Evolutionary conservation across 495 filamentous ascomycete genomes (phyloP).

Genomic region (Daldinia decipiens): DNA sequence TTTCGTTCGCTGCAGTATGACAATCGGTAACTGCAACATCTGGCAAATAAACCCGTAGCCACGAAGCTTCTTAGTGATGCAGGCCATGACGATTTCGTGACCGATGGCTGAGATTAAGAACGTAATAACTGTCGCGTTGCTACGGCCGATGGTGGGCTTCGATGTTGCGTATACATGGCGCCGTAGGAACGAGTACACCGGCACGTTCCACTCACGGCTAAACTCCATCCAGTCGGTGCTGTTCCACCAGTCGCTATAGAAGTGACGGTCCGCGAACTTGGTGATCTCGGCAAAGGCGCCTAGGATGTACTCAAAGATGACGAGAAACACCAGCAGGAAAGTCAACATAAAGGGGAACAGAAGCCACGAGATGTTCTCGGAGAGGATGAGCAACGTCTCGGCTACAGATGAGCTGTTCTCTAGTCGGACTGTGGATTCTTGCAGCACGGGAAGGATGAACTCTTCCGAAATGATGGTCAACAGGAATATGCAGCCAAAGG

Average conservation of each 20-base stretch:
- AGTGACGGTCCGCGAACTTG: slow-evolving; percentile 91
- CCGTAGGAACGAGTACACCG: slow-evolving; percentile 97
- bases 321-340: slow-evolving; percentile 92
- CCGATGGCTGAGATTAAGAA: slow-evolving; percentile 89
- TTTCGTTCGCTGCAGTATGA: slow-evolving; percentile 84
- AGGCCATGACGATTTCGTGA: slow-evolving; percentile 96
- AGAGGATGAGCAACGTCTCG: slow-evolving; percentile 81
- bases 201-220: slow-evolving; percentile 96
- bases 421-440: slow-evolving; percentile 76
- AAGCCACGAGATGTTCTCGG: slow-evolving; percentile 92
- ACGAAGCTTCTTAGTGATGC: slow-evolving; percentile 95
- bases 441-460: slow-evolving; percentile 91
- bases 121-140: slow-evolving; percentile 86
- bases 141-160: slow-evolving; percentile 75
- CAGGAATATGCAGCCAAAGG: slow-evolving; percentile 96
- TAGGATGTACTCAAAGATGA: slow-evolving; percentile 96
- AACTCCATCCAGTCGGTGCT: slow-evolving; percentile 93
- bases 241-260: slow-evolving; percentile 99
- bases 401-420: slow-evolving; percentile 63
- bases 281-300: slow-evolving; percentile 96
- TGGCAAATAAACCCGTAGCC: slow-evolving; percentile 94
- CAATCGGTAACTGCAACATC: slow-evolving; percentile 96
- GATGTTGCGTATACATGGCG: slow-evolving; percentile 92
- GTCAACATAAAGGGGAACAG: slow-evolving; percentile 98
- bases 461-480: slow-evolving; percentile 92